Evolutionary conservation across 139 green algal species (phyloP).

Genomic region (Chlamydomonas sphaeroides): DNA sequence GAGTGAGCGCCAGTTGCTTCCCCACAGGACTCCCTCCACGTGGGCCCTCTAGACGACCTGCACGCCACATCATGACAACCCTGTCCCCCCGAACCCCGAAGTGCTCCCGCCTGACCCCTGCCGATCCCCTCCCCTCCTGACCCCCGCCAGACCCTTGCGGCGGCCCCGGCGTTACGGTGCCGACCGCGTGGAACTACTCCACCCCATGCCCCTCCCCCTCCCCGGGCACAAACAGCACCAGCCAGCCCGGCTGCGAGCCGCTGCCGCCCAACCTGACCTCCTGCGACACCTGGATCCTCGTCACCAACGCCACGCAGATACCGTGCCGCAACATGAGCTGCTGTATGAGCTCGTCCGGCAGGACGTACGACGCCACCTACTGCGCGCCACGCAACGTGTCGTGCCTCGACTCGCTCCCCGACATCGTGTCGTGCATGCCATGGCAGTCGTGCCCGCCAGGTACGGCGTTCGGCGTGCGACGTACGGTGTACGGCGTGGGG

Average conservation of each 20-base stretch:
- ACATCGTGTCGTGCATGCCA: background rate
- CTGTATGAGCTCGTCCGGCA: background rate
- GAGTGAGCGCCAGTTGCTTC: background rate
- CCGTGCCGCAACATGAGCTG: background rate
- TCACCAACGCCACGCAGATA: background rate
- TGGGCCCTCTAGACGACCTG: background rate
- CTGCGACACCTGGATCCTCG: background rate
- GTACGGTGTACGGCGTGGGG: background rate
- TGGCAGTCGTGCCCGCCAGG: background rate
- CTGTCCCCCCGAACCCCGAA: background rate
- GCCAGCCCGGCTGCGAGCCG: background rate
- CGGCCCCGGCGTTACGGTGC: background rate
- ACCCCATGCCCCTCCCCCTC: background rate
- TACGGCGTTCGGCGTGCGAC: background rate
- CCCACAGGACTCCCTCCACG: no score
- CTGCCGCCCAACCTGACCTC: background rate
- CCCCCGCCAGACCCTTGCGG: background rate
- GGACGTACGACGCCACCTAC: background rate
- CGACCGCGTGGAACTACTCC: conserved; percentile 7
- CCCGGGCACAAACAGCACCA: background rate
- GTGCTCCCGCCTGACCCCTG: no score
- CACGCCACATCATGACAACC: background rate
- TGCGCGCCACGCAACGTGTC: background rate
- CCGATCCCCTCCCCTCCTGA: background rate
- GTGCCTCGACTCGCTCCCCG: background rate